Base-by-base conservation (phyloP, 106 monocot genomes). In the Narthecium ossifragum region DNA sequence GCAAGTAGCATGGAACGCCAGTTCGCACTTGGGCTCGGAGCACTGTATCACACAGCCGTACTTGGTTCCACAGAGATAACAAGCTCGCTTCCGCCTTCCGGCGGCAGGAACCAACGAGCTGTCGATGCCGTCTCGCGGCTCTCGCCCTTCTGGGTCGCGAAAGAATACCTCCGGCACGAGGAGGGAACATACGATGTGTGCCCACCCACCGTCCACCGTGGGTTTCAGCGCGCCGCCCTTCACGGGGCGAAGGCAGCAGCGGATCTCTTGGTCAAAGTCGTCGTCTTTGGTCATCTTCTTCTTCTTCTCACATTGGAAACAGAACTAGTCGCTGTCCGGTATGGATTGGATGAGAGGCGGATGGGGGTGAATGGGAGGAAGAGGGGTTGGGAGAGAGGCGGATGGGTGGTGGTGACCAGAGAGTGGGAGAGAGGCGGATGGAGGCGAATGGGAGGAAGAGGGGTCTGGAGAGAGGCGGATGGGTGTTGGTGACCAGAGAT, bases 91-190 rank as follows among this genome's bases (percentile, higher is more conserved):
- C 73, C 73, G 68, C 25, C 90, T 67, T 64, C 37, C 13, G 17
- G n/a, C n/a, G n/a, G 7, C 4, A 1, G 90, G 90, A 0, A 90
- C 78, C 45, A 46, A 33, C 8, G 90, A 90, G 60, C 83, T 69
- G 18, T 90, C 94, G 23, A 90, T 72, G 34, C 70, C 78, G 0
- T 86, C 83, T 34, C n/a, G n/a, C n/a, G n/a, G n/a, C n/a, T n/a
- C n/a, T n/a, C 90, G 68, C 23, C 94, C 90, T 6, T 57, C 65
- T 2, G 90, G 65, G 55, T 96, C 86, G 13, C 31, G 57, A 68
- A 90, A 96, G 73, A 90, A 96, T 1, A 76, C 94, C 56, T 96
- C 94, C 23, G 94, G 94, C 29, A 96, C 94, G 34, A 86, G 66
- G 13, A 96, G 59, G 21, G 80, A 76, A 39, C 94, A 96, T 10